Percentiles rank a stretch among this genome's conserved stretches.
Evolutionary conservation across 2,329 filamentous ascomycete species (phyloP).

Genomic region (Pyrenochaeta sp.): DNA sequence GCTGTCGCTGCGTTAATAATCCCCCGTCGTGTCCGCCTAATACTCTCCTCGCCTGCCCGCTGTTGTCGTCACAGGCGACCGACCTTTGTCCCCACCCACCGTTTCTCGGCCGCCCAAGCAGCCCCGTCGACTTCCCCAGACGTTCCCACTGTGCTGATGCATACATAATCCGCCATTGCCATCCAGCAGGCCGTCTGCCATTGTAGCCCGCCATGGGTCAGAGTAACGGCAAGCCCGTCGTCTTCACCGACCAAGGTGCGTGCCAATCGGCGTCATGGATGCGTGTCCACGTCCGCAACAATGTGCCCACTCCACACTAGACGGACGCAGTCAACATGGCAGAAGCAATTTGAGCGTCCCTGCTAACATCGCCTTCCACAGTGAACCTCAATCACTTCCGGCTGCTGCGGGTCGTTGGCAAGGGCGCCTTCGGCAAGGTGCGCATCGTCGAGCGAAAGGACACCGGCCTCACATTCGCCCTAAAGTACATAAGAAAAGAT

Average conservation of each 20-base stretch:
- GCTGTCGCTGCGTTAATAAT: slow-evolving; percentile 1
- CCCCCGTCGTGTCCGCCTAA: neutral
- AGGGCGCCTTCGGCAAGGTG: slow-evolving; percentile 98
- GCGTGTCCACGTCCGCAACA: neutral
- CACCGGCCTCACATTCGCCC: slow-evolving; percentile 88
- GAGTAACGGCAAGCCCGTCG: slow-evolving; percentile 90
- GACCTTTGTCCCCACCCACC: slow-evolving; percentile 13
- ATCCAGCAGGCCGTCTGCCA: slow-evolving; percentile 31
- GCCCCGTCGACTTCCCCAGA: slow-evolving; percentile 5
- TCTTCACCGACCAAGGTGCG: slow-evolving; percentile 91
- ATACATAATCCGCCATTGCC: slow-evolving; percentile 26
- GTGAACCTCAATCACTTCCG: slow-evolving; percentile 98
- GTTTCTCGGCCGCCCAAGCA: slow-evolving; percentile 14
- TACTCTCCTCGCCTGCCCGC: neutral
- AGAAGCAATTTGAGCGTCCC: neutral
- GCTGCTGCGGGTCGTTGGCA: slow-evolving; percentile 91
- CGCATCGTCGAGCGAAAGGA: slow-evolving; percentile 98
- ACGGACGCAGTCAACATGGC: neutral
- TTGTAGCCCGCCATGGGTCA: slow-evolving; percentile 77
- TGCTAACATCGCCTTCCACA: slow-evolving; percentile 49
- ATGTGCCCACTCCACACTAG: neutral
- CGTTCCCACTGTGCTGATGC: slow-evolving; percentile 29
- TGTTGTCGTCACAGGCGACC: neutral
- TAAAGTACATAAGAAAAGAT: slow-evolving; percentile 99
- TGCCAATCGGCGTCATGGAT: neutral